Conservation (phyloP, 2,329 filamentous ascomycete species). For the Talaromyces sp. region DNA sequence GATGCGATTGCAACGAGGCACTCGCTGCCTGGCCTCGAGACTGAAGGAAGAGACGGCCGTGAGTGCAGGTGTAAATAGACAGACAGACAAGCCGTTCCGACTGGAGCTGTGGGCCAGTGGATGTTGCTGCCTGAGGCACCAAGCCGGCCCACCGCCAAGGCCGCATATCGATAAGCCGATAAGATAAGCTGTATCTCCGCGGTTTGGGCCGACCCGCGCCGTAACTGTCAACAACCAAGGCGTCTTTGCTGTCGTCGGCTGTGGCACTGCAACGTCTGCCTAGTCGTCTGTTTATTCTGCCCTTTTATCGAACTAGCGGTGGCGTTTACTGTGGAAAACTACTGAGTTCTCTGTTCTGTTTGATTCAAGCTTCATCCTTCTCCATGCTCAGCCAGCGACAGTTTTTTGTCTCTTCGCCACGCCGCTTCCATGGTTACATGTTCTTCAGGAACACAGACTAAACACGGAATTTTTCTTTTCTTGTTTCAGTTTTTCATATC, state of each 20-base stretch:
- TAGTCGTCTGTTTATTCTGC: background rate
- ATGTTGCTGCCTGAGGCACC: conserved; percentile 7
- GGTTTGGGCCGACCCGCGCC: background rate
- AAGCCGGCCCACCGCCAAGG: conserved; percentile 2
- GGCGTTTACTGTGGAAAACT: background rate
- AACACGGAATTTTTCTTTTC: background rate
- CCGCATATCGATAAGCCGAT: conserved; percentile 6
- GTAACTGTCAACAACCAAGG: background rate
- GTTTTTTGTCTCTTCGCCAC: background rate
- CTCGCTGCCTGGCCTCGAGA: background rate
- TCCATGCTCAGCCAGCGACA: background rate
- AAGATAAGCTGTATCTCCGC: conserved; percentile 8
- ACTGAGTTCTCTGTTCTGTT: background rate
- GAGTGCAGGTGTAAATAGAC: background rate
- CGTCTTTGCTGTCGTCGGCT: background rate
- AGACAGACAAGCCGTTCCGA: background rate
- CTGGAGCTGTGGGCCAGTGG: background rate
- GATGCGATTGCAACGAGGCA: background rate
- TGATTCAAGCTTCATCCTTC: background rate
- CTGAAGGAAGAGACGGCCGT: background rate
- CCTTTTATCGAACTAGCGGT: background rate
- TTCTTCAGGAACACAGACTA: background rate
- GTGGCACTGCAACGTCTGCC: background rate
- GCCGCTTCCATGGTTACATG: background rate
- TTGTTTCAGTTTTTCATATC: too few relatives aligned